phyloP scores from a whole-genome alignment of 345 rosid species.

The Salix brachista region DNA sequence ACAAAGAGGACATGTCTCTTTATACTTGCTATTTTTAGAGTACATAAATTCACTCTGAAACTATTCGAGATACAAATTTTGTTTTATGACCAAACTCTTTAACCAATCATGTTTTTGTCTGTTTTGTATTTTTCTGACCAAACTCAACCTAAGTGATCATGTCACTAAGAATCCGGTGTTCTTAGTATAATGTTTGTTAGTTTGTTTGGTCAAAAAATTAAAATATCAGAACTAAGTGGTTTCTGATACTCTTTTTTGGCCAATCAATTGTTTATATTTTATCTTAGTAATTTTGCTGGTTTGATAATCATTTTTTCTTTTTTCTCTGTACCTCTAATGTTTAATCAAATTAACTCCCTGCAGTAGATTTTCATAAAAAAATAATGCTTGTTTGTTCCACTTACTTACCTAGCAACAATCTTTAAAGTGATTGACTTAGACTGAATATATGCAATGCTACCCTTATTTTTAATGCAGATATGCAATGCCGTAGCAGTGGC shows the following conservation, averaged over 20 bases:
- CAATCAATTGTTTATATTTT: not conserved
- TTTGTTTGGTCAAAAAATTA: not conserved
- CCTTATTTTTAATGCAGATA: slow-evolving; percentile 48
- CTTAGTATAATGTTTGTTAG: not conserved
- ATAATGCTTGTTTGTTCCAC: not conserved
- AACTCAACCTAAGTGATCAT: not conserved
- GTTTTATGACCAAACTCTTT: too few relatives aligned
- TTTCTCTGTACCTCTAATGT: not conserved
- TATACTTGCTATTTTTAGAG: too few relatives aligned
- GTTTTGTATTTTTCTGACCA: too few relatives aligned
- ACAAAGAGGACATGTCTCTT: too few relatives aligned
- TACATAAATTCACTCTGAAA: too few relatives aligned
- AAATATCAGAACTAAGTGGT: not conserved
- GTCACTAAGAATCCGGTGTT: not conserved
- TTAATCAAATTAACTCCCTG: not conserved
- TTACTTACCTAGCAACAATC: not conserved
- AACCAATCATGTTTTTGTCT: too few relatives aligned
- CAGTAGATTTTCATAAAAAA: not conserved
- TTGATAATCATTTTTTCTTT: not conserved
- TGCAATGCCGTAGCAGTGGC: slow-evolving; percentile 99
- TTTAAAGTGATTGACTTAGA: not conserved
- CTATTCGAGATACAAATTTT: too few relatives aligned
- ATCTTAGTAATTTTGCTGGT: not conserved
- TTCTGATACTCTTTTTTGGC: not conserved
- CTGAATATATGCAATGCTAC: not conserved